A percentile compares a stretch with the other conserved stretches of the same genome.
Evolutionary conservation across 352 stramenopile genomes (phyloP).

Genomic region (Phytophthora tubulina): DNA sequence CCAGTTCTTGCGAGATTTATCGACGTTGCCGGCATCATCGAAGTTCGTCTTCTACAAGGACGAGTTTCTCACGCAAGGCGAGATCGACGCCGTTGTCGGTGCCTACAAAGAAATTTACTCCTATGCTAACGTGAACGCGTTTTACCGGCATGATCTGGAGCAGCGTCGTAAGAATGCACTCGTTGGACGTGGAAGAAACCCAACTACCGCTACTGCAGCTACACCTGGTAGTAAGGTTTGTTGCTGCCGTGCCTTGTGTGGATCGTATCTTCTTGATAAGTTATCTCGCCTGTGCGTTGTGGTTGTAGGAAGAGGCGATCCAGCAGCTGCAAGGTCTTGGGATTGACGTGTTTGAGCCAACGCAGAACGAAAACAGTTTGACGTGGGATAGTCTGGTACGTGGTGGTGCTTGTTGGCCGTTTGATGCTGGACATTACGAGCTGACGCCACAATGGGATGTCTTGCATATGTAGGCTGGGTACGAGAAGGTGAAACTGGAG

Average conservation of each 20-base stretch:
- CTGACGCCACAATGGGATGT: conserved; percentile 6
- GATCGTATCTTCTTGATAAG: not conserved
- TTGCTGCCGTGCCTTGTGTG: not conserved
- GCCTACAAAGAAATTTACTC: conserved; percentile 91
- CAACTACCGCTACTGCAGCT: conserved; percentile 20
- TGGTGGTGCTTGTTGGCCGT: conserved; percentile 1
- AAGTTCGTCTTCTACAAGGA: conserved; percentile 92
- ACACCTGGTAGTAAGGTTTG: conserved; percentile 58
- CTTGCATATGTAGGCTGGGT: conserved; percentile 71
- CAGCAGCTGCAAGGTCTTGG: conserved; percentile 82
- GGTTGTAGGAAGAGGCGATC: conserved; percentile 76
- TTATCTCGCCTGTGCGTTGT: conserved; percentile 5
- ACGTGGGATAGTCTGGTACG: conserved; percentile 87
- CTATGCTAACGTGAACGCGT: conserved; percentile 78
- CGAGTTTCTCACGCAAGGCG: conserved; percentile 69
- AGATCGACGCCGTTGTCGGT: conserved; percentile 81
- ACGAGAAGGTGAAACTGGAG: conserved; percentile 91
- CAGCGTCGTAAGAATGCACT: conserved; percentile 69
- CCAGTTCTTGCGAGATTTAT: conserved; percentile 75
- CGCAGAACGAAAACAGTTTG: conserved; percentile 61
- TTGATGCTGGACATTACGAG: not conserved
- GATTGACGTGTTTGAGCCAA: conserved; percentile 85
- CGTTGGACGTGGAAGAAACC: conserved; percentile 37
- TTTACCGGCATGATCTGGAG: conserved; percentile 75
- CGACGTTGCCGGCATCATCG: conserved; percentile 45